Evolutionary conservation across 257 asterid species (phyloP).

Genomic region (Lantana camara): DNA sequence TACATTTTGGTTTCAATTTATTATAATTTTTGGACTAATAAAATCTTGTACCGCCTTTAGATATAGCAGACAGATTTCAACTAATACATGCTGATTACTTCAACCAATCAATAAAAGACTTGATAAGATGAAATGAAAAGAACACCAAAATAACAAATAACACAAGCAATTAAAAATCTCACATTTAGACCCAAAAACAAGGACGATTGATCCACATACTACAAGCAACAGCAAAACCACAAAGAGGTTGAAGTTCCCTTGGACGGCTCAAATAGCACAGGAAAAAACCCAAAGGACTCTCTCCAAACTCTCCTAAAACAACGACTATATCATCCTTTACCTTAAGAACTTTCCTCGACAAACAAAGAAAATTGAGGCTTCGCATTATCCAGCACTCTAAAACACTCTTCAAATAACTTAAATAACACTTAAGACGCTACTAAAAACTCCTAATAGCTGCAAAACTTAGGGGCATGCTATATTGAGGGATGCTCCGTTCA

Average conservation of each 20-base stretch:
- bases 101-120: too few relatives aligned
- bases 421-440: neutral
- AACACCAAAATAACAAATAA: too few relatives aligned
- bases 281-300: slow-evolving; percentile 68
- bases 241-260: slow-evolving; percentile 27
- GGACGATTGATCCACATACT: neutral
- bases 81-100: too few relatives aligned
- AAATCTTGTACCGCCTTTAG: too few relatives aligned
- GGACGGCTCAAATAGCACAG: slow-evolving; percentile 81
- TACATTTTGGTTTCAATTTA: too few relatives aligned
- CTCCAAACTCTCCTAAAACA: neutral
- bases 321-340: too few relatives aligned
- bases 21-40: too few relatives aligned
- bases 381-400: slow-evolving; percentile 22
- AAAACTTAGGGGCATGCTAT: slow-evolving; percentile 91
- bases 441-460: slow-evolving; percentile 46
- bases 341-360: slow-evolving; percentile 13
- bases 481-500: slow-evolving; percentile 52
- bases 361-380: slow-evolving; percentile 24
- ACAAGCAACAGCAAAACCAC: neutral
- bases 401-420: slow-evolving; percentile 31
- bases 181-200: neutral
- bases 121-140: too few relatives aligned
- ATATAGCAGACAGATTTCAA: too few relatives aligned
- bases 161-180: too few relatives aligned